These are phyloP conservation scores for Plantago ovata DNA, from an alignment of 257 asterid species.

Conservation along the genomic window DNA sequence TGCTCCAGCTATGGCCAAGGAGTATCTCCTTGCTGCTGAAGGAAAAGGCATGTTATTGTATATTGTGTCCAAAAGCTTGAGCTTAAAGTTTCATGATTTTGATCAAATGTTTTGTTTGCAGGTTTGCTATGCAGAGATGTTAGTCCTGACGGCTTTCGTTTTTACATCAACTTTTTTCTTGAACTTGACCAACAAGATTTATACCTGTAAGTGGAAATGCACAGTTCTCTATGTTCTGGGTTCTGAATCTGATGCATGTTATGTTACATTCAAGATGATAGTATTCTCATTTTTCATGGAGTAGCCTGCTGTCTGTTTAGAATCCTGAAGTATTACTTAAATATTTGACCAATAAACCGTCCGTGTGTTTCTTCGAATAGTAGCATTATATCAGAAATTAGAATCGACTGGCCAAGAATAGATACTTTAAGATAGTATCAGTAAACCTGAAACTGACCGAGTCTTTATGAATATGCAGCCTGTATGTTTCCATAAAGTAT, in stretches of 20 bases:
- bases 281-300: background rate
- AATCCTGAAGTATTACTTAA: too few species aligned
- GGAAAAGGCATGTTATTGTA: slow-evolving; percentile 54
- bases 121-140: slow-evolving; percentile 94
- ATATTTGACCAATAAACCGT: too few species aligned
- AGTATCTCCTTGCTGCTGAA: slow-evolving; percentile 94
- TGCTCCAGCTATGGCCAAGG: slow-evolving; percentile 98
- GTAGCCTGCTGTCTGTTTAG: too few species aligned
- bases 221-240: slow-evolving; percentile 12
- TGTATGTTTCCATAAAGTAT: too few species aligned
- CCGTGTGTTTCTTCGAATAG: too few species aligned
- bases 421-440: too few species aligned
- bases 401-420: too few species aligned
- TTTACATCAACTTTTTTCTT: slow-evolving; percentile 65
- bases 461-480: too few species aligned
- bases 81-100: slow-evolving; percentile 13
- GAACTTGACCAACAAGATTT: slow-evolving; percentile 59
- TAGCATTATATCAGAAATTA: too few species aligned
- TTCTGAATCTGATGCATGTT: background rate
- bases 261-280: background rate
- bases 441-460: too few species aligned
- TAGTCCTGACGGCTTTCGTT: slow-evolving; percentile 92
- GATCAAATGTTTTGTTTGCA: slow-evolving; percentile 34
- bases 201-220: slow-evolving; percentile 48
- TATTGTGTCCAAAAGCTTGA: slow-evolving; percentile 10